Conservation (phyloP, 2,329 filamentous ascomycete genomes). For the Curvularia verruculosa region DNA sequence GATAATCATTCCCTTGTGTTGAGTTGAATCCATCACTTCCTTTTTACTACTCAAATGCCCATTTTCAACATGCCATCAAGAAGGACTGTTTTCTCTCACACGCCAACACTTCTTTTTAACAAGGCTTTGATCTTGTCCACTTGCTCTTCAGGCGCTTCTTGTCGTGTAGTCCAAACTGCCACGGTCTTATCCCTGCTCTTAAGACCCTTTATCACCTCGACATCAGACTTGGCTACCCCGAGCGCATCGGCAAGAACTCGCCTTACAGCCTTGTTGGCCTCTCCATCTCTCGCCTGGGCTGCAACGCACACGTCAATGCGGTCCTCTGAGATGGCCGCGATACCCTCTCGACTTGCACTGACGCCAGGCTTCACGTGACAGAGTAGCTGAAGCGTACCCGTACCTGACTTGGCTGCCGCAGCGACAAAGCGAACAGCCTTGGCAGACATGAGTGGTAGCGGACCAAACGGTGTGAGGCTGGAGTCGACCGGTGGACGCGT, state of each 20-base stretch:
- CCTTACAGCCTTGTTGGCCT: slow-evolving; percentile 71
- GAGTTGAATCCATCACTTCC: too few species aligned
- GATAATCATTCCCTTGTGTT: too few species aligned
- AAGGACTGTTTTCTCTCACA: not conserved
- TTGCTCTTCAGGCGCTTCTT: slow-evolving; percentile 31
- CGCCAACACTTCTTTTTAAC: not conserved
- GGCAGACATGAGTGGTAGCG: slow-evolving; percentile 1
- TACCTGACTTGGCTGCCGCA: slow-evolving; percentile 24
- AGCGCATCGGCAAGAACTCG: slow-evolving; percentile 67
- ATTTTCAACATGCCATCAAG: not conserved
- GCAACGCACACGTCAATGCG: slow-evolving; percentile 69
- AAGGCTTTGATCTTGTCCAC: slow-evolving; percentile 30
- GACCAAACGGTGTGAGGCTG: not conserved
- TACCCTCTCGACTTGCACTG: slow-evolving; percentile 66
- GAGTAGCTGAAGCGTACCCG: slow-evolving; percentile 59
- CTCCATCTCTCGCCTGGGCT: slow-evolving; percentile 68
- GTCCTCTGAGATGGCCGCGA: slow-evolving; percentile 62
- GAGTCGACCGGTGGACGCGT: slow-evolving; percentile 5
- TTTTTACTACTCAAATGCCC: not conserved
- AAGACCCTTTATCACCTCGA: slow-evolving; percentile 66
- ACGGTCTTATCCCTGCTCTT: slow-evolving; percentile 69
- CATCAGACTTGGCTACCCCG: slow-evolving; percentile 66
- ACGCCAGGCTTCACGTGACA: slow-evolving; percentile 73
- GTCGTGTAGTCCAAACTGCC: slow-evolving; percentile 18
- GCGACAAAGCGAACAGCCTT: slow-evolving; percentile 40